A percentile compares a stretch with the other conserved stretches of the same genome.
Conservation (phyloP, 345 rosid species). For the Aquilaria sinensis region DNA sequence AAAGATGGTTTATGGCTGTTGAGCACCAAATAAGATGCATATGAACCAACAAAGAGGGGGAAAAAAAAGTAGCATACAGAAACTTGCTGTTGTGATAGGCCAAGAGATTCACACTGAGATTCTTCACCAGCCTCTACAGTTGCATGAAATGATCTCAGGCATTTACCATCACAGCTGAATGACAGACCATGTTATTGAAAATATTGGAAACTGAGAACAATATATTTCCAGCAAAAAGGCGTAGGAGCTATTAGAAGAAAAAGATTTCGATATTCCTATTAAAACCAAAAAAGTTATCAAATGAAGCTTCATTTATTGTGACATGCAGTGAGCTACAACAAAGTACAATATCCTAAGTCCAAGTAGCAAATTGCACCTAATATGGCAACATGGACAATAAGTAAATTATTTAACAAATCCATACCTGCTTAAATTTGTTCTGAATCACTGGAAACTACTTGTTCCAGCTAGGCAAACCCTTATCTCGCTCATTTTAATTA, state of each 20-base stretch:
- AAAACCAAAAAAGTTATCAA: slow-evolving; percentile 8
- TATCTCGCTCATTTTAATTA: no score
- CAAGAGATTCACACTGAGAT: slow-evolving; percentile 58
- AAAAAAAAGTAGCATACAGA: slow-evolving; percentile 37
- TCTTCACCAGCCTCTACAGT: slow-evolving; percentile 53
- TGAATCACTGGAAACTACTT: no score
- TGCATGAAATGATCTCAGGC: slow-evolving; percentile 92
- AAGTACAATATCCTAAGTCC: not conserved
- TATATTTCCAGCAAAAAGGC: no score
- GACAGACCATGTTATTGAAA: slow-evolving; percentile 17
- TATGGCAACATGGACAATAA: no score
- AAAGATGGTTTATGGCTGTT: not conserved
- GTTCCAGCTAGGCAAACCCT: no score
- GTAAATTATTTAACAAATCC: no score
- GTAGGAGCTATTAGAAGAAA: not conserved
- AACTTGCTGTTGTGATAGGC: slow-evolving; percentile 50
- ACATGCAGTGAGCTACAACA: not conserved
- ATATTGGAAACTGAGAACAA: slow-evolving; percentile 5
- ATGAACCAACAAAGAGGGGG: not conserved
- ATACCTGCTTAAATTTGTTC: no score
- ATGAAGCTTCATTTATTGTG: not conserved
- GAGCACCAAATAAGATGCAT: slow-evolving; percentile 8
- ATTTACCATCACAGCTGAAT: slow-evolving; percentile 82
- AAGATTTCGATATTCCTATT: not conserved
- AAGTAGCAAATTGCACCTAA: no score